Evolutionary conservation across 2,329 filamentous ascomycete genomes (phyloP).

Genomic region (Sclerotinia borealis): DNA sequence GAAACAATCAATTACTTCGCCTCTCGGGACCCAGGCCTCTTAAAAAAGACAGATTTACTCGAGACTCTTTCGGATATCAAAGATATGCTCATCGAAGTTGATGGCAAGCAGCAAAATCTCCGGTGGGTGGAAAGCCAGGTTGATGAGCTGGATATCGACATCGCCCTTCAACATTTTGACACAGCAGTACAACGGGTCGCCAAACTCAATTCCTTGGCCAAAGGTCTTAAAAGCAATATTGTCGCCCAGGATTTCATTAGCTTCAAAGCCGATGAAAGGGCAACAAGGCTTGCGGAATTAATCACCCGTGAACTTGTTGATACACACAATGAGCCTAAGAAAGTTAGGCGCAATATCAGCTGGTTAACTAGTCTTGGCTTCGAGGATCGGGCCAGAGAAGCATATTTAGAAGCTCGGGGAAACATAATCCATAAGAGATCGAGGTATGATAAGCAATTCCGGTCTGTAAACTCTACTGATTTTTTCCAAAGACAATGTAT

Average conservation of each 20-base stretch:
- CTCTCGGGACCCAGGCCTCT: slow-evolving; percentile 66
- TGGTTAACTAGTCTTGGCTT: slow-evolving; percentile 86
- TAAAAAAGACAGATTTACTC: slow-evolving; percentile 74
- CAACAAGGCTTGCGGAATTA: slow-evolving; percentile 67
- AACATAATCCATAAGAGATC: slow-evolving; percentile 75
- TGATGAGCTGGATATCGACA: slow-evolving; percentile 92
- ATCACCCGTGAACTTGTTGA: slow-evolving; percentile 73
- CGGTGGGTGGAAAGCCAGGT: slow-evolving; percentile 94
- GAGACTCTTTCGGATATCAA: slow-evolving; percentile 73
- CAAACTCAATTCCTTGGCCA: slow-evolving; percentile 72
- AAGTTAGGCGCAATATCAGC: slow-evolving; percentile 72
- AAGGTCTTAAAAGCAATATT: slow-evolving; percentile 74
- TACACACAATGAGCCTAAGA: slow-evolving; percentile 67
- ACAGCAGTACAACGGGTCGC: slow-evolving; percentile 78
- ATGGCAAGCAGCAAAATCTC: slow-evolving; percentile 92
- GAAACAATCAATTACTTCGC: slow-evolving; percentile 85
- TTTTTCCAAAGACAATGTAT: slow-evolving; percentile 66
- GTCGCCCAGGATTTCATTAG: slow-evolving; percentile 89
- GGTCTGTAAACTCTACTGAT: neutral
- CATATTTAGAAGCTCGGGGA: slow-evolving; percentile 75
- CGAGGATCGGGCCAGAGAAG: slow-evolving; percentile 81
- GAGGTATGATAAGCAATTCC: slow-evolving; percentile 48
- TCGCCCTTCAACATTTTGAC: slow-evolving; percentile 85
- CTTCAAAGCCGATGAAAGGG: slow-evolving; percentile 83
- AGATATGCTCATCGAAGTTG: slow-evolving; percentile 89